Percentiles rank a stretch among this genome's conserved stretches.
These are phyloP conservation scores for Piper longum DNA, from an alignment of 164 flowering plant genomes.

Conservation along the genomic window DNA sequence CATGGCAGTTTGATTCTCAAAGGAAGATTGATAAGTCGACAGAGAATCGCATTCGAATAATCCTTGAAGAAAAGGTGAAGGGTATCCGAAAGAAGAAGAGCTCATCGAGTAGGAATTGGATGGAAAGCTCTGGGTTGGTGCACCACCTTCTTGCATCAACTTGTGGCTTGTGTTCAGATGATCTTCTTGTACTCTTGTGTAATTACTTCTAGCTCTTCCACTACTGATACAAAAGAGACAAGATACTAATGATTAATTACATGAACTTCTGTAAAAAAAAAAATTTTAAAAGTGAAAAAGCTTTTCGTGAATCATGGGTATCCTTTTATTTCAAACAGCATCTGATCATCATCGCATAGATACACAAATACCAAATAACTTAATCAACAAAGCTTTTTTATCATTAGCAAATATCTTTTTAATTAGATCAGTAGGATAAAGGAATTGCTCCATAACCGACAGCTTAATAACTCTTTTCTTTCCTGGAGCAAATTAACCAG, in stretches of 20 bases:
- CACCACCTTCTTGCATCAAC: not conserved
- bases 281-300: too few species aligned
- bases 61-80: constrained; percentile 31
- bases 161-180: constrained; percentile 1
- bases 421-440: too few species aligned
- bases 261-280: too few species aligned
- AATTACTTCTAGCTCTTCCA: constrained; percentile 27
- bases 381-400: too few species aligned
- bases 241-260: not conserved
- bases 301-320: too few species aligned
- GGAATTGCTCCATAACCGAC: too few species aligned
- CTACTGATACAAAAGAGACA: constrained; percentile 13
- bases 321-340: too few species aligned
- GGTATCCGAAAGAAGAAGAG: constrained; percentile 25
- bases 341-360: too few species aligned
- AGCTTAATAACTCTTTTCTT: too few species aligned
- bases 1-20: constrained; percentile 14
- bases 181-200: constrained; percentile 23
- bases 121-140: constrained; percentile 16
- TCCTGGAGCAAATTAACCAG: too few species aligned
- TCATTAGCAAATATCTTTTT: too few species aligned
- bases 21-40: constrained; percentile 11
- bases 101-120: constrained; percentile 18
- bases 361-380: too few species aligned
- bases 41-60: constrained; percentile 24